Base-by-base conservation (phyloP, 2,329 filamentous ascomycete genomes). In the Penicillium psychrosexuale region DNA sequence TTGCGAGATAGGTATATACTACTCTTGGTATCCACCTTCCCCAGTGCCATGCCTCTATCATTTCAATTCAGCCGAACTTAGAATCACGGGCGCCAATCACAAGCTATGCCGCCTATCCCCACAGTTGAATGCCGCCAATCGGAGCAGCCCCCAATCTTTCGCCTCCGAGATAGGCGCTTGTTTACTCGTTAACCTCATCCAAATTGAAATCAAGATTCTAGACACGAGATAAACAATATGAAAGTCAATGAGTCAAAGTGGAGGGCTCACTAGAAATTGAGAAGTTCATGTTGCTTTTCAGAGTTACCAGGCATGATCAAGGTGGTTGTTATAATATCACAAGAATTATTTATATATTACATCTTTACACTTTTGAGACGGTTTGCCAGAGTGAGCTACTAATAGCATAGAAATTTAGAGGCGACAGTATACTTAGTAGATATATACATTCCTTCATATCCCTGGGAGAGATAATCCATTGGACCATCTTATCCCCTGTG, bases 111-210 rank as follows among this genome's bases (percentile, higher is more conserved):
- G 47, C 3, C 8, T 1, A 5, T 3, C 19, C 15, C 34, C 47
- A 43, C 8, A 43, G 3, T 13, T 13, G 2, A 49, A 59, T 59
- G 54, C 57, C 50, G 54, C 57, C 57, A 59, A 54, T 59, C 55
- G 51, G 56, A 51, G 38, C 9, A 11, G 19, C 13, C 15, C 17
- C 22, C n/a, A 44, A 49, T 12, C 19, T 9, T 17, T 34, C 28
- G 11, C 11, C 33, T 17, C 31, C 45, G 33, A 47, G 45, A 38
- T 47, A 47, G 22, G 45, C 28, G 45, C 8, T 28, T n/a, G 24
- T 28, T 31, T 17, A 17, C 40, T n/a, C 24, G 42, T 28, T 30
- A 6, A 28, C 17, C n/a, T 3, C 9, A 44, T 44, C 27, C 19
- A 19, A 12, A 19, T 44, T 44, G 11, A 28, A 28, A 8, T 28